Evolutionary conservation across 2,329 filamentous ascomycete species (phyloP).

Genomic region (Apiospora phragmitis): DNA sequence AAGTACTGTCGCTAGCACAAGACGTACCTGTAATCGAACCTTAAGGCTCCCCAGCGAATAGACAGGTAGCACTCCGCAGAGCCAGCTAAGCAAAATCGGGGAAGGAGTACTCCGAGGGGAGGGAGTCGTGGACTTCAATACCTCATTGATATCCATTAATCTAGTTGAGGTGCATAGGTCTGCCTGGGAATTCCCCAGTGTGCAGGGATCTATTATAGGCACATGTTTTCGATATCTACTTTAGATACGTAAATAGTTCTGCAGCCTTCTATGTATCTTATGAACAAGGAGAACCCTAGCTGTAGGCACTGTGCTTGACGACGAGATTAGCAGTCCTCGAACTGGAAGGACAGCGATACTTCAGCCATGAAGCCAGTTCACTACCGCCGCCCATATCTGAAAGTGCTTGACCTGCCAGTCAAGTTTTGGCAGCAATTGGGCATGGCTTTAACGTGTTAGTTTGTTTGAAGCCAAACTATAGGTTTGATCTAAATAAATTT

Average conservation of each 20-base stretch:
- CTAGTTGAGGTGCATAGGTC: not conserved
- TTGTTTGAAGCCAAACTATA: not conserved
- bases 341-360: not conserved
- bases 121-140: not conserved
- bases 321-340: not conserved
- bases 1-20: not conserved
- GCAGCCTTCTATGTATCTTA: not conserved
- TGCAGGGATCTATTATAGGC: conserved; percentile 2
- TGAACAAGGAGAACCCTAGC: not conserved
- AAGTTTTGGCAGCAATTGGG: not conserved
- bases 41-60: not conserved
- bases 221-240: not conserved
- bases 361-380: not conserved
- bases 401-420: not conserved
- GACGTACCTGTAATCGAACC: not conserved
- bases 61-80: not conserved
- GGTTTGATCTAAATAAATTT: not conserved
- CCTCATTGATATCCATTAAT: conserved; percentile 2
- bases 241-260: not conserved
- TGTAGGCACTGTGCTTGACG: not conserved
- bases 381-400: not conserved
- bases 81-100: not conserved
- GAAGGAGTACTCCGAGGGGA: not conserved
- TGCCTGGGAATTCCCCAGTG: not conserved
- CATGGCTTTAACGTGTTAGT: not conserved